Conservation (phyloP, 2,329 filamentous ascomycete genomes). For the Sporothrix schenckii region DNA sequence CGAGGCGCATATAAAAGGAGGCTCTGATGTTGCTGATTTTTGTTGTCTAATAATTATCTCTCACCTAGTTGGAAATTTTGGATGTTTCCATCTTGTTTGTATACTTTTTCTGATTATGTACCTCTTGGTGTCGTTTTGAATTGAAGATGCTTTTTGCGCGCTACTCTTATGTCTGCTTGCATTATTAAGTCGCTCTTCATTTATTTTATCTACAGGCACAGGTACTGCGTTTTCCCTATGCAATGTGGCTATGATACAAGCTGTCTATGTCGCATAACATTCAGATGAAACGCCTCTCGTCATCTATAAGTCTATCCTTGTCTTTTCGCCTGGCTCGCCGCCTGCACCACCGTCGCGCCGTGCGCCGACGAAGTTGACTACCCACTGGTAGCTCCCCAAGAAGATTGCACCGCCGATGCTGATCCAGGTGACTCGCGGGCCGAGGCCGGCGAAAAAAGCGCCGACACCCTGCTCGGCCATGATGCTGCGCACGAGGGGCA, state of each 20-base stretch:
- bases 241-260: conserved; percentile 29
- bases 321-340: conserved; percentile 38
- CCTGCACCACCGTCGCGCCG: conserved; percentile 41
- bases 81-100: background rate
- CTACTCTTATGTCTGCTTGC: background rate
- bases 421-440: conserved; percentile 90
- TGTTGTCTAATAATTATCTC: background rate
- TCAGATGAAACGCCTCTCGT: background rate
- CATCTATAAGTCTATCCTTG: conserved; percentile 6
- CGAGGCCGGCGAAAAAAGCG: conserved; percentile 75
- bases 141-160: no score
- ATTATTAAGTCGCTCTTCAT: background rate
- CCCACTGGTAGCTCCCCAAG: conserved; percentile 89
- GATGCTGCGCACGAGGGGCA: conserved; percentile 65
- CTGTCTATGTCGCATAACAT: background rate
- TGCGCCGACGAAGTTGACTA: conserved; percentile 67
- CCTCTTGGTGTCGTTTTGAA: background rate
- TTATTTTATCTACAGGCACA: conserved; percentile 21
- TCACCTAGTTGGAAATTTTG: conserved; percentile 7
- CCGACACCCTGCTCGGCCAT: conserved; percentile 63
- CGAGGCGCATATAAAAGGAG: conserved; percentile 3
- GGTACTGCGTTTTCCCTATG: background rate
- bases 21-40: background rate
- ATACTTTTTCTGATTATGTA: background rate
- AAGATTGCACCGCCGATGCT: conserved; percentile 93